phyloP scores from a whole-genome alignment of 2,329 filamentous ascomycete species.

The Fonsecaea monophora region DNA sequence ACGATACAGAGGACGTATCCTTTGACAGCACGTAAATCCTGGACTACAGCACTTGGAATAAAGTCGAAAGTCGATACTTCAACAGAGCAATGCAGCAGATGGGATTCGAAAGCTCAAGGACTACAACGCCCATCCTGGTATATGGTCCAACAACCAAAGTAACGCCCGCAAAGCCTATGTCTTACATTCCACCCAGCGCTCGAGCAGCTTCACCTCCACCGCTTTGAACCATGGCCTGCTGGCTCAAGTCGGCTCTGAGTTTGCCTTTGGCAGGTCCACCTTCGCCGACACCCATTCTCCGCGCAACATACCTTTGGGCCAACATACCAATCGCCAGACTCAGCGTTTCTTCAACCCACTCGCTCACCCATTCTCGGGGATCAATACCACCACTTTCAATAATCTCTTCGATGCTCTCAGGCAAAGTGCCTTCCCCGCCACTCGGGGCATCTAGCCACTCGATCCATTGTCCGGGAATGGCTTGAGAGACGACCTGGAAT shows the following conservation, averaged over 20 bases:
- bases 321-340: slow-evolving; percentile 80
- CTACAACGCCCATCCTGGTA: slow-evolving; percentile 19
- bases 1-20: not conserved
- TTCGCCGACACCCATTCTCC: slow-evolving; percentile 94
- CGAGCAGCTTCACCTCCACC: slow-evolving; percentile 67
- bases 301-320: slow-evolving; percentile 92
- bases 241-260: slow-evolving; percentile 59
- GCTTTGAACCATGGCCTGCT: slow-evolving; percentile 62
- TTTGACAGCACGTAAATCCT: not conserved
- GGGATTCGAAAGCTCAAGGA: slow-evolving; percentile 1
- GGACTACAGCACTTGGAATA: not conserved
- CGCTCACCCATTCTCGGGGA: slow-evolving; percentile 93
- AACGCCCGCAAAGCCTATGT: not conserved
- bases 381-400: slow-evolving; percentile 78
- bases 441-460: slow-evolving; percentile 83
- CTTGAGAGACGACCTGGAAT: slow-evolving; percentile 82
- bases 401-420: slow-evolving; percentile 86
- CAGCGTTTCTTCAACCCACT: slow-evolving; percentile 93
- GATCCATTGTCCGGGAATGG: slow-evolving; percentile 83
- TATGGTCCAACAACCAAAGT: slow-evolving; percentile 20
- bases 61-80: not conserved
- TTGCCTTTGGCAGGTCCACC: slow-evolving; percentile 68
- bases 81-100: not conserved
- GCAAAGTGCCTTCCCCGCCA: slow-evolving; percentile 60
- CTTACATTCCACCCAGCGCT: slow-evolving; percentile 48